Conservation (phyloP, 495 filamentous ascomycete genomes). For the Trichoderma erinaceum region DNA sequence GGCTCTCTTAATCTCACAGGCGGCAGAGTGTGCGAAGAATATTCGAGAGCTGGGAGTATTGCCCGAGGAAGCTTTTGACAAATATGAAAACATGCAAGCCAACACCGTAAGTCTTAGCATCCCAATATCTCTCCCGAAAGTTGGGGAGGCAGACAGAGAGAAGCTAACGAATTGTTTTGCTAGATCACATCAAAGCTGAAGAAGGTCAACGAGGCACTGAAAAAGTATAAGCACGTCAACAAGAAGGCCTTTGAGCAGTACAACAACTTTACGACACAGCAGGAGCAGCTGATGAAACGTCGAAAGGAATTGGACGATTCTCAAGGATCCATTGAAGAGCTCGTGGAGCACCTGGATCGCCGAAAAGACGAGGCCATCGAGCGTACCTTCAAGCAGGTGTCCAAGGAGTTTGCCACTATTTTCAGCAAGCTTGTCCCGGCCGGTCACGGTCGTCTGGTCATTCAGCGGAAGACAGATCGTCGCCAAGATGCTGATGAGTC, state of each 20-base stretch:
- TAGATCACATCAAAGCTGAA: conserved; percentile 78
- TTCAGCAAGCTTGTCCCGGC: conserved; percentile 95
- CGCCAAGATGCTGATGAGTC: conserved; percentile 57
- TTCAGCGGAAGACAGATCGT: conserved; percentile 82
- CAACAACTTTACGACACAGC: conserved; percentile 89
- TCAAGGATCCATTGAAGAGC: conserved; percentile 78
- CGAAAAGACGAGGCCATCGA: conserved; percentile 95
- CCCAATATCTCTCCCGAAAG: background rate
- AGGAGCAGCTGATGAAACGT: conserved; percentile 73
- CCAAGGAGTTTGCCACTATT: conserved; percentile 80
- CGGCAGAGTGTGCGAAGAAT: conserved; percentile 71
- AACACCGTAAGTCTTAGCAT: conserved; percentile 50
- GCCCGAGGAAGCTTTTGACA: conserved; percentile 89
- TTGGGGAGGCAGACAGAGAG: conserved; percentile 6
- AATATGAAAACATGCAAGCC: conserved; percentile 73
- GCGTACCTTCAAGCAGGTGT: conserved; percentile 96
- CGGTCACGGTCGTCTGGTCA: conserved; percentile 83
- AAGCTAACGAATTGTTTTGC: conserved; percentile 21
- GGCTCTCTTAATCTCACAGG: conserved; percentile 66
- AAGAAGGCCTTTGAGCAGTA: conserved; percentile 99
- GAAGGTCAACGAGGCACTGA: conserved; percentile 87
- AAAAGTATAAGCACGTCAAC: conserved; percentile 96
- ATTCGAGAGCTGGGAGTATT: conserved; percentile 91
- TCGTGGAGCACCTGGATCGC: conserved; percentile 88
- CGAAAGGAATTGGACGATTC: conserved; percentile 77